These are phyloP conservation scores for Boletus tylopilopsis DNA, from an alignment of 768 basidiomycete species.

Conservation along the genomic window DNA sequence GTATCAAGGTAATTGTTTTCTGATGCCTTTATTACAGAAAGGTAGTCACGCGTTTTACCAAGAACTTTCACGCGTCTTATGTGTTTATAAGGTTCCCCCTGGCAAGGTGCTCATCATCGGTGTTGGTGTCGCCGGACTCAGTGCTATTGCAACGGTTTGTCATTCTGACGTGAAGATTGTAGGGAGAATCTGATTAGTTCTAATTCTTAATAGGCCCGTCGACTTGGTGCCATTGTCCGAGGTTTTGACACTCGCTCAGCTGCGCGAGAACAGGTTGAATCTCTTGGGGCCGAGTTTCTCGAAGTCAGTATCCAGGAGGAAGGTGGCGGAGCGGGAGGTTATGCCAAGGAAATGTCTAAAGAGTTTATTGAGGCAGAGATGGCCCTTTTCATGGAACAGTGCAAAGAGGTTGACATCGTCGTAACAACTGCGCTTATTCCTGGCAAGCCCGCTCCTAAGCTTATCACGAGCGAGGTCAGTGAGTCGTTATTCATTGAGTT, in stretches of 20 bases:
- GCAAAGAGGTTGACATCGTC: constrained; percentile 86
- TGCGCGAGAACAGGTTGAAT: constrained; percentile 86
- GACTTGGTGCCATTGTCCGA: constrained; percentile 84
- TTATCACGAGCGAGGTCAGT: constrained; percentile 66
- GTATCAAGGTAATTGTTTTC: constrained; percentile 5
- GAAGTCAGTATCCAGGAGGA: constrained; percentile 79
- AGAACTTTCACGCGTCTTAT: constrained; percentile 15
- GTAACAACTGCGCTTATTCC: constrained; percentile 87
- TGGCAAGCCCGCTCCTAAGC: constrained; percentile 79
- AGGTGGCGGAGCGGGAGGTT: constrained; percentile 78
- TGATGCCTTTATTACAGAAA: constrained; percentile 33
- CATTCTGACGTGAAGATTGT: neutral
- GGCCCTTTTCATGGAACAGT: constrained; percentile 84
- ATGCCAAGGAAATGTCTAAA: constrained; percentile 89
- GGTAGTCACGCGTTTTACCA: constrained; percentile 26
- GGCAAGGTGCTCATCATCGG: constrained; percentile 86
- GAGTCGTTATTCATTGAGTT: neutral
- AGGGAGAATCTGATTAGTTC: too few species aligned
- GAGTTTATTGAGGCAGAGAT: constrained; percentile 87
- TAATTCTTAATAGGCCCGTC: constrained; percentile 53
- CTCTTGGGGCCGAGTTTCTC: constrained; percentile 87
- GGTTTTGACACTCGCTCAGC: constrained; percentile 85
- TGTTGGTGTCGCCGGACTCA: constrained; percentile 84
- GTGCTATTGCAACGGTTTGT: constrained; percentile 78
- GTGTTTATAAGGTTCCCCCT: constrained; percentile 62